phyloP scores from a whole-genome alignment of 2,329 filamentous ascomycete species.

The Aspergillus tanneri region DNA sequence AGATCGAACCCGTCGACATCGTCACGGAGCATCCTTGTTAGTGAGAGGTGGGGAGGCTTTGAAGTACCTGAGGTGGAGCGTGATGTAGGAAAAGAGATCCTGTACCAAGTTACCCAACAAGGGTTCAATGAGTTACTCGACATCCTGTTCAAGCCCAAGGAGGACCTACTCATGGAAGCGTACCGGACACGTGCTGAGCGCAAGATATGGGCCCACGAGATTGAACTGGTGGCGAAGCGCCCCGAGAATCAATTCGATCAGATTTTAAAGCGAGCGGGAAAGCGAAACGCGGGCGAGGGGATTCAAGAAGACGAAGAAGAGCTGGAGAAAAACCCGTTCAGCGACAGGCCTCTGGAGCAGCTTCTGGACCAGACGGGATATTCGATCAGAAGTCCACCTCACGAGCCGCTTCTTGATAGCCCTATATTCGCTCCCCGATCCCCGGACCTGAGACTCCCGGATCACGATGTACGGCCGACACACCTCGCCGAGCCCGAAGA shows the following conservation, averaged over 20 bases:
- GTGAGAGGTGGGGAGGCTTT: conserved; percentile 72
- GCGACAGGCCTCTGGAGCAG: conserved; percentile 43
- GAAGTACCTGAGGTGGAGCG: conserved; percentile 76
- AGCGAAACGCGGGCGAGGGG: conserved; percentile 21
- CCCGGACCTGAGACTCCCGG: conserved; percentile 18
- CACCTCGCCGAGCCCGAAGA: conserved; percentile 19
- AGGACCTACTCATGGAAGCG: conserved; percentile 71
- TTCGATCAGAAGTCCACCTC: conserved; percentile 25
- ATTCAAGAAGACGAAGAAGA: conserved; percentile 30
- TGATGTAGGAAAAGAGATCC: conserved; percentile 80
- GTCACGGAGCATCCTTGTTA: conserved; percentile 64
- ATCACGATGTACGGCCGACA: conserved; percentile 22
- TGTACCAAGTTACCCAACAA: conserved; percentile 89
- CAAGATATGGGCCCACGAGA: conserved; percentile 51
- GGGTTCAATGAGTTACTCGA: conserved; percentile 92
- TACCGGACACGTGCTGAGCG: conserved; percentile 63
- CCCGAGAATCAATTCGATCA: conserved; percentile 24
- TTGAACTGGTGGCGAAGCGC: conserved; percentile 39
- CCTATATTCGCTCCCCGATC: conserved; percentile 28
- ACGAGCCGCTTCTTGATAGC: conserved; percentile 21
- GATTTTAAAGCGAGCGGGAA: conserved; percentile 6
- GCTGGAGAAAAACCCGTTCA: conserved; percentile 30
- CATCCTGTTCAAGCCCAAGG: conserved; percentile 75
- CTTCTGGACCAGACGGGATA: conserved; percentile 47
- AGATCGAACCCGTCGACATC: conserved; percentile 72